These are phyloP conservation scores for Alternaria gaisen DNA, from an alignment of 2,329 filamentous ascomycete species.

Conservation along the genomic window DNA sequence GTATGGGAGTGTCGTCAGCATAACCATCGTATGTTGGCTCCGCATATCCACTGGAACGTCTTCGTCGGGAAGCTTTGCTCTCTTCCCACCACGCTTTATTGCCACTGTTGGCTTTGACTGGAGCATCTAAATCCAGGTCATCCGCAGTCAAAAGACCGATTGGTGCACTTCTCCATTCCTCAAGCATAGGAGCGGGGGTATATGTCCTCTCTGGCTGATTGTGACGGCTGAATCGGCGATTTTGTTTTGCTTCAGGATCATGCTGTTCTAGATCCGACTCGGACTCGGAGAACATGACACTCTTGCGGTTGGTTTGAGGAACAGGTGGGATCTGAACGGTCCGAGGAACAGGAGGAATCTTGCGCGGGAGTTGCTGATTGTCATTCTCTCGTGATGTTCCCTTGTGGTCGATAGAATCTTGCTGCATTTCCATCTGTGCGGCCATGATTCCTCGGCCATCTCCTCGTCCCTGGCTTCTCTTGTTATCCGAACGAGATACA, in stretches of 20 bases:
- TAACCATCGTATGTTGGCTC: conserved; percentile 69
- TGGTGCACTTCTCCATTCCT: conserved; percentile 60
- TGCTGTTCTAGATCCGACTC: conserved; percentile 34
- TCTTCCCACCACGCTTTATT: conserved; percentile 79
- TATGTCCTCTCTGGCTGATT: conserved; percentile 61
- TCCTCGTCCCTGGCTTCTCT: conserved; percentile 31
- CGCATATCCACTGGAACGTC: conserved; percentile 44
- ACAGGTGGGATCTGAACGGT: conserved; percentile 24
- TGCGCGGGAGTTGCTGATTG: conserved; percentile 37
- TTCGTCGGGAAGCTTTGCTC: conserved; percentile 56
- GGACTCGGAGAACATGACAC: conserved; percentile 52
- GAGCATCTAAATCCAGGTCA: conserved; percentile 55
- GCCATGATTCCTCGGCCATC: conserved; percentile 47
- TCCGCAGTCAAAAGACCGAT: conserved; percentile 51
- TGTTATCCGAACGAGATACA: conserved; percentile 49
- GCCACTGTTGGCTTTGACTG: conserved; percentile 36
- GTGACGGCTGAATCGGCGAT: conserved; percentile 50
- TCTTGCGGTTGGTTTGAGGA: conserved; percentile 49
- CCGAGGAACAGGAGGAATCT: conserved; percentile 20
- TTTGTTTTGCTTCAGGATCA: conserved; percentile 36
- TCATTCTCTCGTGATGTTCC: conserved; percentile 44
- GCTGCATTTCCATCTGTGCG: conserved; percentile 51
- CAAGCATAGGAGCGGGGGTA: conserved; percentile 66
- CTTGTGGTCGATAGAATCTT: conserved; percentile 50
- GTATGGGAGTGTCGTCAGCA: conserved; percentile 70